Conservation (phyloP, 2,329 filamentous ascomycete genomes). For the Sarocladium oryzae region DNA sequence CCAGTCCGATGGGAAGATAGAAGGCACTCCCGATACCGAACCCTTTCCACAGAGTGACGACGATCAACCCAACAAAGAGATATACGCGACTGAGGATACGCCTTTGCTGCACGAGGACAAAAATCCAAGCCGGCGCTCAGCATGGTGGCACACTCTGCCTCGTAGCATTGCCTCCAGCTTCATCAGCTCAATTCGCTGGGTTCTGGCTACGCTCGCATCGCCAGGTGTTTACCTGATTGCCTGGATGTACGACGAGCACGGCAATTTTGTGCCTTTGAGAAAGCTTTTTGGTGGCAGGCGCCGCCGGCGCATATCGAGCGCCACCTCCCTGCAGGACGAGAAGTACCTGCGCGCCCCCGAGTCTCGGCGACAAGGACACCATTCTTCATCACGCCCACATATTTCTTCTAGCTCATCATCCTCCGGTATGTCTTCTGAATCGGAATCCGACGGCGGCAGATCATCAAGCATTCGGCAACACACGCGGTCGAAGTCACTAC, state of each 20-base stretch:
- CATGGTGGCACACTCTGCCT: constrained; percentile 52
- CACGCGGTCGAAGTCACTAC: constrained; percentile 56
- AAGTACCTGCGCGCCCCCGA: constrained; percentile 17
- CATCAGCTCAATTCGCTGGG: constrained; percentile 68
- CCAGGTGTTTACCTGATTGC: constrained; percentile 78
- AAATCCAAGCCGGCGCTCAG: constrained; percentile 28
- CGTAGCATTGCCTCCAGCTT: constrained; percentile 66
- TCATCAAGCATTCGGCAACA: constrained; percentile 35
- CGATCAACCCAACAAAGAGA: constrained; percentile 31
- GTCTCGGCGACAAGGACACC: constrained; percentile 14
- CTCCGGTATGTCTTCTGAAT: constrained; percentile 64
- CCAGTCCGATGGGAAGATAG: constrained; percentile 24
- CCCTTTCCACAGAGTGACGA: constrained; percentile 25
- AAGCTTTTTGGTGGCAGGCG: constrained; percentile 51
- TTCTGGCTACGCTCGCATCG: constrained; percentile 70
- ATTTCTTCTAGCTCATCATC: constrained; percentile 37
- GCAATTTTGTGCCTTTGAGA: constrained; percentile 69
- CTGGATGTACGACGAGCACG: constrained; percentile 75
- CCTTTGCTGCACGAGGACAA: constrained; percentile 45
- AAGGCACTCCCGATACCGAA: constrained; percentile 25
- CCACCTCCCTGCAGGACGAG: constrained; percentile 19
- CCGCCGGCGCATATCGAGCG: constrained; percentile 24
- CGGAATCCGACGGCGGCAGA: constrained; percentile 51
- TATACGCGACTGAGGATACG: constrained; percentile 52
- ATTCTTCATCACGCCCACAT: constrained; percentile 16